Base-by-base conservation (phyloP, 352 stramenopile species). In the Nothophytophthora sp. region DNA sequence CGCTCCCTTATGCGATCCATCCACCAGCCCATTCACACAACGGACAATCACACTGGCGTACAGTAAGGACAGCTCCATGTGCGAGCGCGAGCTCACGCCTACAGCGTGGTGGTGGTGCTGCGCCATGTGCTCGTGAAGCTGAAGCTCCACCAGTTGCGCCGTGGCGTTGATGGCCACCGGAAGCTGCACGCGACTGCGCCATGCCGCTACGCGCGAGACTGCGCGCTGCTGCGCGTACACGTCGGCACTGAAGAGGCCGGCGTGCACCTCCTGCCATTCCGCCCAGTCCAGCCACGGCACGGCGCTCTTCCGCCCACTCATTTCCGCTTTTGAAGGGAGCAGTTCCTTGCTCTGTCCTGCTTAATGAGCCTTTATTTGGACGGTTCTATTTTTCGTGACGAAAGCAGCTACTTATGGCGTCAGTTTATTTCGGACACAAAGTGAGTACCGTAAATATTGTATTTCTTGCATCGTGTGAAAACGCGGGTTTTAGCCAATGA, bases 1-100 rank as follows among this genome's bases (percentile, higher is more conserved):
- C 34, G 73, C 56, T 18, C 82, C 82, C 34, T 83, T 88, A 58
- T 94, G 84, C n/a, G 79, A 83, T 13, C 73, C 73, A 34, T 94
- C 84, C 0, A 94, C 84, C 15, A 94, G 63, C 0, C 84, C 84
- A n/a, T 94, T 94, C 25, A 94, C 84, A 34, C 84, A 94, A 24
- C 84, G 84, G 24, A 94, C 73, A 13, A 94, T 52, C 13, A 73
- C 65, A 18, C 64, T 76, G 11, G 79, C 56, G 47, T 92, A 89
- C 35, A 86, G 55, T 10, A 94, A 66, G 19, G 76, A 86, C 15
- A 94, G 66, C 49, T 94, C 84, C 63, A 88, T 87, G 45, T 92
- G 72, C 12, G 84, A 94, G 13, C 84, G 77, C 11, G 80, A 80
- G 38, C 71, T 86, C 16, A 85, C 67, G 43, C 81, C 84, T 25